Percentiles rank a stretch among this genome's conserved stretches.
phyloP scores from a whole-genome alignment of 192 early-diverging fungal species.

The Backusella australiensis region DNA sequence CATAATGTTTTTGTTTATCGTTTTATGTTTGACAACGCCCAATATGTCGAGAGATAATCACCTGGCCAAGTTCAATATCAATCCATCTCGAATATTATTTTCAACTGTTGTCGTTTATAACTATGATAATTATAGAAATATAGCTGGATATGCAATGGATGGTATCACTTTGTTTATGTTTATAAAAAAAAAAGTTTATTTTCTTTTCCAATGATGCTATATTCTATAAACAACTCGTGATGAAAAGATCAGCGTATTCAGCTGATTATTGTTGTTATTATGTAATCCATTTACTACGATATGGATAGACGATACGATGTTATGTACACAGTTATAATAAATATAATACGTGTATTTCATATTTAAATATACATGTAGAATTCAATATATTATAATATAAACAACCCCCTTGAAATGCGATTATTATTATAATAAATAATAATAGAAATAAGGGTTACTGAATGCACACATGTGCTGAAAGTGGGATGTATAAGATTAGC shows the following conservation, averaged over 20 bases:
- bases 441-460: not conserved
- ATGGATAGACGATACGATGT: not conserved
- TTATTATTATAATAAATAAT: not conserved
- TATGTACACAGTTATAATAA: not conserved
- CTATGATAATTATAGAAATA: not conserved
- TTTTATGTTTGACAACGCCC: not conserved
- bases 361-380: not conserved
- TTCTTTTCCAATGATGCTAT: not conserved
- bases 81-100: not conserved
- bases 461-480: not conserved
- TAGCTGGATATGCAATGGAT: not conserved
- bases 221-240: not conserved
- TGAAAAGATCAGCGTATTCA: not conserved
- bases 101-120: not conserved
- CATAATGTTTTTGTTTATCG: not conserved
- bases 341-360: not conserved
- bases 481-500: not conserved
- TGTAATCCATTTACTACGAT: not conserved
- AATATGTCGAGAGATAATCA: not conserved
- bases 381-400: conserved; percentile 2
- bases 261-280: not conserved
- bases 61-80: not conserved
- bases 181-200: not conserved
- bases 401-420: not conserved
- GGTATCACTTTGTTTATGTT: not conserved